Conservation (phyloP, 495 filamentous ascomycete species). For the Penicillium soppii region DNA sequence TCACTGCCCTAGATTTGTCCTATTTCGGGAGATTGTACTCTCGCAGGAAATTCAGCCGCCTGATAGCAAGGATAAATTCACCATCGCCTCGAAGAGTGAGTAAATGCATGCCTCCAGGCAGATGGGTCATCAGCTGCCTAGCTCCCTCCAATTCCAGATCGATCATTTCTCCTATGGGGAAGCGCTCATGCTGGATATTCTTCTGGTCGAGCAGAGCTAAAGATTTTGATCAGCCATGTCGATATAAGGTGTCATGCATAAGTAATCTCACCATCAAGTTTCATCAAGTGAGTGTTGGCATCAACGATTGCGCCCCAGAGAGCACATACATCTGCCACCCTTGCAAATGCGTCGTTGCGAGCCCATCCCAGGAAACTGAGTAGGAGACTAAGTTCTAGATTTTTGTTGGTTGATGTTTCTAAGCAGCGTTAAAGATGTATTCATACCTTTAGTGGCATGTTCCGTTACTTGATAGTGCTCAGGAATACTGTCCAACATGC, state of each 20-base stretch:
- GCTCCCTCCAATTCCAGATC: neutral
- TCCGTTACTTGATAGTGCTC: neutral
- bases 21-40: neutral
- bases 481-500: neutral
- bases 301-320: conserved; percentile 4
- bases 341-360: conserved; percentile 6
- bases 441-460: neutral
- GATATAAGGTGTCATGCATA: neutral
- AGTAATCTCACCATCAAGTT: conserved; percentile 1
- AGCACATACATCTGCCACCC: neutral
- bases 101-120: neutral
- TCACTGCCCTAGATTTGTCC: too few relatives aligned
- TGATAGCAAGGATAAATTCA: neutral
- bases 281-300: neutral
- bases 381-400: neutral
- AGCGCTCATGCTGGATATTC: neutral
- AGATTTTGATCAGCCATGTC: neutral
- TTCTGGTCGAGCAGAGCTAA: neutral
- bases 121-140: neutral
- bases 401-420: neutral
- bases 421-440: neutral
- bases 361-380: conserved; percentile 4
- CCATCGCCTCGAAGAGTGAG: neutral
- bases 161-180: too few relatives aligned
- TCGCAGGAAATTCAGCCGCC: neutral